These are phyloP conservation scores for Pulveroboletus ravenelii DNA, from an alignment of 768 basidiomycete species.

Conservation along the genomic window DNA sequence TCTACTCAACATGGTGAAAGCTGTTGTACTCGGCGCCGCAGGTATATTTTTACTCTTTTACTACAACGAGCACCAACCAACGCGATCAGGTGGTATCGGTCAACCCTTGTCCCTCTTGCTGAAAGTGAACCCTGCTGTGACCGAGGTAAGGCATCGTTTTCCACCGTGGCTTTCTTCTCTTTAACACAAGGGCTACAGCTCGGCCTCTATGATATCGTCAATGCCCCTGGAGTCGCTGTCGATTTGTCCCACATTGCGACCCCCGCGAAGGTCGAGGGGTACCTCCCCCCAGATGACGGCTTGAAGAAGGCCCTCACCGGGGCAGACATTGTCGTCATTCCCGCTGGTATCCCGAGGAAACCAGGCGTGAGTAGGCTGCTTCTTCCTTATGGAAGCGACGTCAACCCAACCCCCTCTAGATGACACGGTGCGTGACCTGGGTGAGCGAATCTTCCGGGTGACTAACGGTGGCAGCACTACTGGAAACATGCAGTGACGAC, in stretches of 20 bases:
- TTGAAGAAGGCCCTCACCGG: conserved; percentile 78
- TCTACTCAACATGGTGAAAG: conserved; percentile 46
- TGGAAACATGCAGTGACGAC: conserved; percentile 62
- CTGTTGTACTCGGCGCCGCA: conserved; percentile 94
- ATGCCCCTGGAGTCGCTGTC: conserved; percentile 94
- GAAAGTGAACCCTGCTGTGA: conserved; percentile 79
- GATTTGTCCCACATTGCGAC: conserved; percentile 94
- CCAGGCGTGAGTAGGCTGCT: conserved; percentile 61
- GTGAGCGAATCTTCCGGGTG: not conserved
- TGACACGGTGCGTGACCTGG: conserved; percentile 42
- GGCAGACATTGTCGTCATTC: conserved; percentile 90
- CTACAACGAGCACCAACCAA: conserved; percentile 1
- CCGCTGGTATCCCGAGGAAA: conserved; percentile 95
- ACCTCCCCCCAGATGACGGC: conserved; percentile 72
- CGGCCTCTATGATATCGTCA: conserved; percentile 91
- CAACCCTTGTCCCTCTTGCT: conserved; percentile 92
- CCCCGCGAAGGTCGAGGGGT: conserved; percentile 79
- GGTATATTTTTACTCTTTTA: conserved; percentile 40
- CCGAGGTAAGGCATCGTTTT: conserved; percentile 46
- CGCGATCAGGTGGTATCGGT: conserved; percentile 79
- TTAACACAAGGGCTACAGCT: conserved; percentile 45
- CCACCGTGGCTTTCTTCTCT: not conserved
- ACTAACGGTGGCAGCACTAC: conserved; percentile 6
- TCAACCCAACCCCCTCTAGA: conserved; percentile 29
- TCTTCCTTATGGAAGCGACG: not conserved